Conservation (phyloP, 2,329 filamentous ascomycete genomes). For the Colletotrichum eleusines region DNA sequence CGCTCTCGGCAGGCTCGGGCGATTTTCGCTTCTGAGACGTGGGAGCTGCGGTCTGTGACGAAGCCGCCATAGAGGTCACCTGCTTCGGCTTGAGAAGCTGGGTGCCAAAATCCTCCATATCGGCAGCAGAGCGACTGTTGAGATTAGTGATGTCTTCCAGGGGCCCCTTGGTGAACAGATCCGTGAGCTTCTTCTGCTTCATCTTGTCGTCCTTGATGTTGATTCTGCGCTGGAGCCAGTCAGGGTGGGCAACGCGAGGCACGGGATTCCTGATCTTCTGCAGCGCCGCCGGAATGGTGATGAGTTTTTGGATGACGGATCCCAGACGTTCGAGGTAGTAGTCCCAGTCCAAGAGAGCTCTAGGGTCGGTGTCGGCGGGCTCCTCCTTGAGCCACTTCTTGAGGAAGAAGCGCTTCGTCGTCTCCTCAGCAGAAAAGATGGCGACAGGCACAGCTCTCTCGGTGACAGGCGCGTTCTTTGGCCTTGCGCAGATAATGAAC, state of each 20-base stretch:
- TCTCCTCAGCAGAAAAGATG: constrained; percentile 94
- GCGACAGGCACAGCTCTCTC: constrained; percentile 95
- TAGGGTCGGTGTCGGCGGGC: constrained; percentile 88
- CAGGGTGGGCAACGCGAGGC: constrained; percentile 91
- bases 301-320: constrained; percentile 98
- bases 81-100: constrained; percentile 75
- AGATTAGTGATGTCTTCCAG: constrained; percentile 79
- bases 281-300: constrained; percentile 96
- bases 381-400: constrained; percentile 97
- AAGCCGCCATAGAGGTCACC: constrained; percentile 63
- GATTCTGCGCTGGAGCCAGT: constrained; percentile 95
- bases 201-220: constrained; percentile 96
- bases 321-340: constrained; percentile 97
- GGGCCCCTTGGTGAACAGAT: constrained; percentile 82
- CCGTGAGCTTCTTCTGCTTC: constrained; percentile 99
- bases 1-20: constrained; percentile 73
- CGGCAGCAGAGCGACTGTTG: constrained; percentile 66
- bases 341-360: constrained; percentile 92
- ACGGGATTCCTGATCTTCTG: constrained; percentile 97
- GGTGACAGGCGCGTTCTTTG: constrained; percentile 90
- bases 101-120: constrained; percentile 86
- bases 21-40: constrained; percentile 78
- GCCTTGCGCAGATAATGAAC: constrained; percentile 94
- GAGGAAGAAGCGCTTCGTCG: constrained; percentile 88
- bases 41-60: constrained; percentile 65